These are phyloP conservation scores for Leucaena leucocephala DNA, from an alignment of 306 rosid species.

Conservation along the genomic window DNA sequence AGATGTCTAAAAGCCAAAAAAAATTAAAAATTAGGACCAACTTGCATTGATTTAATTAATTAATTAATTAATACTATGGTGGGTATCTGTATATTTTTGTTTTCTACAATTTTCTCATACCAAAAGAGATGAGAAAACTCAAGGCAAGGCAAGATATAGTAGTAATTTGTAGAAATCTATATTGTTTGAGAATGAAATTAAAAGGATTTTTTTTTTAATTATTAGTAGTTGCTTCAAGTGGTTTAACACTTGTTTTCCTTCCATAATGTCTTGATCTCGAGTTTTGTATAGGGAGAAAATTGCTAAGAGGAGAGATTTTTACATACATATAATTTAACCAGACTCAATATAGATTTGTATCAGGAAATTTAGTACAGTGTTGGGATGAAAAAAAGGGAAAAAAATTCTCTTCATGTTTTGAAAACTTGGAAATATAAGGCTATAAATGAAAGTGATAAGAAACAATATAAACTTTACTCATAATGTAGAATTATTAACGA, in stretches of 20 bases:
- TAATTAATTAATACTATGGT: background rate
- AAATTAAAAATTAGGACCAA: background rate
- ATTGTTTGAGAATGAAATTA: background rate
- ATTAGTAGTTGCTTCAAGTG: background rate
- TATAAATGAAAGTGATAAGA: background rate
- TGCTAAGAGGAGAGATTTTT: too few relatives aligned
- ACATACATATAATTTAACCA: background rate
- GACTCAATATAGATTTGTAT: too few relatives aligned
- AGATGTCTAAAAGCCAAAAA: conserved; percentile 23
- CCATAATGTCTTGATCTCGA: background rate
- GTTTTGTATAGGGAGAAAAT: too few relatives aligned
- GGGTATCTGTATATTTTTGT: background rate
- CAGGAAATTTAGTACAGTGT: background rate
- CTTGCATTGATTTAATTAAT: background rate
- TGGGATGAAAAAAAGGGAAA: too few relatives aligned
- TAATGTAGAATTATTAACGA: background rate
- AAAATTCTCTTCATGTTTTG: background rate
- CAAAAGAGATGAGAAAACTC: background rate
- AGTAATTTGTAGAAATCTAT: background rate
- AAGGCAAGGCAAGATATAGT: background rate
- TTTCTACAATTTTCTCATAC: background rate
- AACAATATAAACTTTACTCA: background rate
- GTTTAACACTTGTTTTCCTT: background rate
- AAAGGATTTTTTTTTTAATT: background rate
- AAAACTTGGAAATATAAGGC: background rate